Evolutionary conservation across 2,329 filamentous ascomycete species (phyloP), one percentile per base, ranked within the genome.

Genomic region (Sarocladiaceae sp.): DNA sequence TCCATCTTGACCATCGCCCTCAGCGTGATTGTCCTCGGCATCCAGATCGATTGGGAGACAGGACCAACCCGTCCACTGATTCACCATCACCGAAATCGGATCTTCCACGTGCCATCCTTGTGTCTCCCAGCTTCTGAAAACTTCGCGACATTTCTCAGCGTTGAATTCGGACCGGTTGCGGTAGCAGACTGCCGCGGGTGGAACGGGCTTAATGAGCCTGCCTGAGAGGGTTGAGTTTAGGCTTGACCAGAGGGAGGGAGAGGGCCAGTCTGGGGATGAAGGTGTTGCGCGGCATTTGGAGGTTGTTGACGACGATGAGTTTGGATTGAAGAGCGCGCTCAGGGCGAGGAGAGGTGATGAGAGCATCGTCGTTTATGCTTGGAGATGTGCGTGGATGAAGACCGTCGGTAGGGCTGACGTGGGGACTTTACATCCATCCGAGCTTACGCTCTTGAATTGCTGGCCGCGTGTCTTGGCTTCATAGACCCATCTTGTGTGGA

Each of bases 231-330:
- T 71, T 7, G 64, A 58, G 61, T 80, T 78, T 50, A 83, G 67
- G 13, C 58, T 56, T 6, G 58, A 54, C 79, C 79, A 82, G 12
- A 62, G 63, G 1, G 64, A 57, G 12, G 68, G 54, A 1, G 70
- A 71, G 0, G 79, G 80, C 80, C 79, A 82, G 44, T 61, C 60
- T 7, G 61, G 22, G 13, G 71, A 70, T 18, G 68, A 70, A 2
- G 76, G 77, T 42, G 71, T 74, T 2, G 74, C 67, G 61, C 78
- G 80, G 64, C 77, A 80, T 2, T 33, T n/a, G n/a, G n/a, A n/a
- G n/a, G n/a, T n/a, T 20, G 13, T 20, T 47, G 11, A 25, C 23
- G 42, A 29, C 10, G 42, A 18, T 17, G 29, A 23, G 33, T n/a
- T 36, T 8, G 33, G 7, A n/a, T n/a, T 12, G 33, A 36, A 17